phyloP scores from a whole-genome alignment of 495 filamentous ascomycete species.

The Emericellopsis terricola region DNA sequence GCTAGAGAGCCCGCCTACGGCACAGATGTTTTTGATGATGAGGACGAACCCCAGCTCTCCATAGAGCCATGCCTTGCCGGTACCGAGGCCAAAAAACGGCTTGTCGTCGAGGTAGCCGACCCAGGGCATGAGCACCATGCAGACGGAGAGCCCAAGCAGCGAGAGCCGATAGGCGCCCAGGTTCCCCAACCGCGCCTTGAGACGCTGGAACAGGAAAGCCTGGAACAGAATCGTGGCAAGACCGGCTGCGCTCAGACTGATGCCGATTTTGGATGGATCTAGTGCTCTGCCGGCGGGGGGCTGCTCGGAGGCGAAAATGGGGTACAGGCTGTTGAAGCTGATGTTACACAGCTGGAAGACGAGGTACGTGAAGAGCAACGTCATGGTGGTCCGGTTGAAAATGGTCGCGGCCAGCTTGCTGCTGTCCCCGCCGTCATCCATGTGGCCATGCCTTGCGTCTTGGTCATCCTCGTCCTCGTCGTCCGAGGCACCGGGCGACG shows the following conservation, averaged over 20 bases:
- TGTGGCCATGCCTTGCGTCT: constrained; percentile 13
- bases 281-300: constrained; percentile 62
- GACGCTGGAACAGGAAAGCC: constrained; percentile 56
- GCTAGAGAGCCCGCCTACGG: constrained; percentile 78
- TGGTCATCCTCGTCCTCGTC: constrained; percentile 21
- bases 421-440: constrained; percentile 13
- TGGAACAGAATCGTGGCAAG: constrained; percentile 78
- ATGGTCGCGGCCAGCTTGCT: constrained; percentile 17
- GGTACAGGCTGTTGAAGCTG: constrained; percentile 78
- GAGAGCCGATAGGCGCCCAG: constrained; percentile 61
- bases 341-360: constrained; percentile 83
- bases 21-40: constrained; percentile 72
- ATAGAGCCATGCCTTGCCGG: constrained; percentile 47
- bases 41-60: constrained; percentile 61
- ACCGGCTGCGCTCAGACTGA: constrained; percentile 73
- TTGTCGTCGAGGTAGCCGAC: constrained; percentile 54
- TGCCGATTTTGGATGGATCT: constrained; percentile 62
- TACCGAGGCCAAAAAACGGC: constrained; percentile 24
- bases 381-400: constrained; percentile 60
- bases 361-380: constrained; percentile 64
- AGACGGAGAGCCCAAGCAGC: constrained; percentile 63
- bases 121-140: constrained; percentile 78
- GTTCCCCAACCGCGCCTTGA: constrained; percentile 74
- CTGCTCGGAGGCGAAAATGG: constrained; percentile 64
- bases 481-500: constrained; percentile 6